Evolutionary conservation across 2,329 filamentous ascomycete species (phyloP).

Genomic region (Endoconidiophora polonica): DNA sequence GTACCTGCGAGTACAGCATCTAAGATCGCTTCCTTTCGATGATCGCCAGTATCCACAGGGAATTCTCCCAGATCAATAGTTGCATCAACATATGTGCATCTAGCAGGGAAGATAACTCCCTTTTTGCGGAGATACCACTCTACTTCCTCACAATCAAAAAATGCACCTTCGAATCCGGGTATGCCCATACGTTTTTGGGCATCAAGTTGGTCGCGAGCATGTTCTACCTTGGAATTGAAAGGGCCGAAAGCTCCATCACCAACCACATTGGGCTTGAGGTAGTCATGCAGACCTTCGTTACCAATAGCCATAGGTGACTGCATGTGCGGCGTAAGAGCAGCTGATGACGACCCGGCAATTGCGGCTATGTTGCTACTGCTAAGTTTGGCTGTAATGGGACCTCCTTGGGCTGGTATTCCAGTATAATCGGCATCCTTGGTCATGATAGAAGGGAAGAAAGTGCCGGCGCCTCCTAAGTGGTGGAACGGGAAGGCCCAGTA

Average conservation of each 20-base stretch:
- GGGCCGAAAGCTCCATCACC: constrained; percentile 26
- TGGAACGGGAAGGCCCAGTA: constrained; percentile 45
- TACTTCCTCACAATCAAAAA: constrained; percentile 62
- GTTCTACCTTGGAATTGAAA: constrained; percentile 25
- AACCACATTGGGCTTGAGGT: not conserved
- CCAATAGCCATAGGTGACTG: not conserved
- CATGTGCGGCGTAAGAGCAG: not conserved
- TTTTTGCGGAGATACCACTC: constrained; percentile 53
- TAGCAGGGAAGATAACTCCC: constrained; percentile 44
- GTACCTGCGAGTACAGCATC: constrained; percentile 4
- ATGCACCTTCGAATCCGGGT: constrained; percentile 53
- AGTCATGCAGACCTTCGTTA: not conserved
- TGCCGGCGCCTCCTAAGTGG: constrained; percentile 50
- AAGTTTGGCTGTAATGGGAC: not conserved
- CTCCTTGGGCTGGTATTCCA: too few relatives aligned
- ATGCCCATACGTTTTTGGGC: constrained; percentile 34
- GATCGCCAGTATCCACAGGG: constrained; percentile 14
- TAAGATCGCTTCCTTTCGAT: not conserved
- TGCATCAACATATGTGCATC: constrained; percentile 42
- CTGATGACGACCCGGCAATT: not conserved
- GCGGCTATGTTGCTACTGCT: not conserved
- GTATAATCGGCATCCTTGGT: not conserved
- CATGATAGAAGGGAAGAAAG: constrained; percentile 31
- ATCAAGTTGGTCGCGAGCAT: constrained; percentile 28
- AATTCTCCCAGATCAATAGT: constrained; percentile 34